Evolutionary conservation across 257 asterid species (phyloP).

Genomic region (Fraxinus excelsior): DNA sequence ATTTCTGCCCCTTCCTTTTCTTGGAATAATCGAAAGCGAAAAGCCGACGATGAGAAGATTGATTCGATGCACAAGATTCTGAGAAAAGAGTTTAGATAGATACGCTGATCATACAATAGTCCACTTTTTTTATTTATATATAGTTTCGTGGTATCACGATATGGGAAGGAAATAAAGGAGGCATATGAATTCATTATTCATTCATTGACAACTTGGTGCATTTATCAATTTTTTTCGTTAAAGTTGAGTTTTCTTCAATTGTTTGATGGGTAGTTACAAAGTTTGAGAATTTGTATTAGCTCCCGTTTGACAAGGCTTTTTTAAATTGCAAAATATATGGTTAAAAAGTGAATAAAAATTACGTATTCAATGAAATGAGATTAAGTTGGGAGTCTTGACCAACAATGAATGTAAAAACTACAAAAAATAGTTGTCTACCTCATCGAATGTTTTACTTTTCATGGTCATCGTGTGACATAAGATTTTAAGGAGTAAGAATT

Average conservation of each 20-base stretch:
- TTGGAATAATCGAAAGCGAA: constrained; percentile 26
- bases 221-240: background rate
- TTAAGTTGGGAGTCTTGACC: no score
- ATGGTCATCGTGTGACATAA: no score
- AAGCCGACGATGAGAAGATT: background rate
- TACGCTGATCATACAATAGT: background rate
- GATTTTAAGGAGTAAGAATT: no score
- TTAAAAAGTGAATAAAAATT: no score
- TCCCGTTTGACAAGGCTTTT: no score
- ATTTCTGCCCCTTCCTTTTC: background rate
- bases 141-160: no score
- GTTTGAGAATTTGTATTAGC: background rate
- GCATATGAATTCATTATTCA: background rate
- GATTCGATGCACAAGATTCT: constrained; percentile 23
- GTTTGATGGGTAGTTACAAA: background rate
- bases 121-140: background rate
- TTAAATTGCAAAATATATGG: no score
- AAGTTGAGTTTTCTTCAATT: background rate
- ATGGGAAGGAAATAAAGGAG: background rate
- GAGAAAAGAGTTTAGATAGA: constrained; percentile 34
- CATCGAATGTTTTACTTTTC: no score
- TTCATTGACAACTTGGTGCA: background rate
- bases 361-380: no score
- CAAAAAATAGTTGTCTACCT: no score
- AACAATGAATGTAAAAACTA: no score